phyloP scores from a whole-genome alignment of 805 yeast genomes.

The Pichia occidentalis region DNA sequence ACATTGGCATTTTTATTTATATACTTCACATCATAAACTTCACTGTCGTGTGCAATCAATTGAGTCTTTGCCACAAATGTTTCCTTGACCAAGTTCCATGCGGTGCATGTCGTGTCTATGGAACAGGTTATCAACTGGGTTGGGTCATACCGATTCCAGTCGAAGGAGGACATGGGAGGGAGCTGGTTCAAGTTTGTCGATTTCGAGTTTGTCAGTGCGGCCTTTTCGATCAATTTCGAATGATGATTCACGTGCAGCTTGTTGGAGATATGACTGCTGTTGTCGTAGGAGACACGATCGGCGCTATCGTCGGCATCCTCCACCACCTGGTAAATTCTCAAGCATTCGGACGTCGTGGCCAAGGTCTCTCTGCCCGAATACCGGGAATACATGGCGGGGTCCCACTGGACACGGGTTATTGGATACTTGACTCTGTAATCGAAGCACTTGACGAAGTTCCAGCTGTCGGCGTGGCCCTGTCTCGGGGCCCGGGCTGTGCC shows the following conservation, averaged over 20 bases:
- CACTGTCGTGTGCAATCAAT: slow-evolving; percentile 92
- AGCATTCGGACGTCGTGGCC: slow-evolving; percentile 66
- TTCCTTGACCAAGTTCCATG: slow-evolving; percentile 77
- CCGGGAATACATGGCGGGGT: slow-evolving; percentile 37
- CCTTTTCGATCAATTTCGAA: slow-evolving; percentile 31
- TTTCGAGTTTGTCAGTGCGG: slow-evolving; percentile 37
- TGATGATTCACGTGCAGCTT: neutral
- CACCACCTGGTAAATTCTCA: slow-evolving; percentile 41
- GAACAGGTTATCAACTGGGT: slow-evolving; percentile 73
- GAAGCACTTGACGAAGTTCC: slow-evolving; percentile 12
- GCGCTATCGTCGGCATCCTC: too few relatives aligned
- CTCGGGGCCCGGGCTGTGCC: slow-evolving; percentile 17
- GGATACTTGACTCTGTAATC: slow-evolving; percentile 50
- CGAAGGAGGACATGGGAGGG: slow-evolving; percentile 91
- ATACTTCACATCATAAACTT: slow-evolving; percentile 88
- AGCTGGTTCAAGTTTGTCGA: slow-evolving; percentile 41
- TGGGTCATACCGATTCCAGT: slow-evolving; percentile 78
- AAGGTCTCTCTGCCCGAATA: slow-evolving; percentile 35
- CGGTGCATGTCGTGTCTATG: slow-evolving; percentile 94
- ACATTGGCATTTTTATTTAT: slow-evolving; percentile 65
- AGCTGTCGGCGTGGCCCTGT: slow-evolving; percentile 17
- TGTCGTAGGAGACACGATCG: slow-evolving; percentile 11
- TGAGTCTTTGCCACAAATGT: slow-evolving; percentile 76
- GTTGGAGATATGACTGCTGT: slow-evolving; percentile 3
- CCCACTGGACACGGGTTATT: slow-evolving; percentile 70